Evolutionary conservation across 1,139 yeast genomes (phyloP).

Genomic region (Wickerhamomyces sp.): DNA sequence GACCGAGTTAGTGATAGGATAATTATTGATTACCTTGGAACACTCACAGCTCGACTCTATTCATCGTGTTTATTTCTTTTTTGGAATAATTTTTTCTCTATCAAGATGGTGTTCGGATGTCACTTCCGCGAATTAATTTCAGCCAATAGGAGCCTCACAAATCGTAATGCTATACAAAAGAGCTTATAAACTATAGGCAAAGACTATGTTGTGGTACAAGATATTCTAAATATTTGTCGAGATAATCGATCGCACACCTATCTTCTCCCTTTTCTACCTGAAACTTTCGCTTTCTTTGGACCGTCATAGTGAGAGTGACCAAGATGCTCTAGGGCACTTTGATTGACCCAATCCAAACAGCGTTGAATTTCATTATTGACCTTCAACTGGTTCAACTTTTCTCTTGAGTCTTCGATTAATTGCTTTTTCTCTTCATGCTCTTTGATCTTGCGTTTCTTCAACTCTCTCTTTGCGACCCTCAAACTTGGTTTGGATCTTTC

Average conservation of each 20-base stretch:
- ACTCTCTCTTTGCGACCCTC: constrained; percentile 29
- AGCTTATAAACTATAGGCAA: no score
- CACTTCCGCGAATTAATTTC: background rate
- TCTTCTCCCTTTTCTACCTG: constrained; percentile 6
- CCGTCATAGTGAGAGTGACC: constrained; percentile 58
- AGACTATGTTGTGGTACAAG: no score
- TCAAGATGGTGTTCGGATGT: constrained; percentile 3
- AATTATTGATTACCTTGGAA: no score
- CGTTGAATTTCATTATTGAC: constrained; percentile 39
- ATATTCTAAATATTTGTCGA: no score
- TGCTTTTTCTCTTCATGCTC: constrained; percentile 32
- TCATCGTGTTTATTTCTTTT: background rate
- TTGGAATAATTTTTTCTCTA: background rate
- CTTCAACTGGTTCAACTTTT: constrained; percentile 29
- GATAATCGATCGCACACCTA: background rate
- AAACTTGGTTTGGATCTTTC: constrained; percentile 26
- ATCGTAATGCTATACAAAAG: background rate
- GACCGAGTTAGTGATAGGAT: no score
- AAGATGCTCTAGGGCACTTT: constrained; percentile 45
- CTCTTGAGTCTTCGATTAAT: constrained; percentile 27
- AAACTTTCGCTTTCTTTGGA: constrained; percentile 21
- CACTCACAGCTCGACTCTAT: background rate
- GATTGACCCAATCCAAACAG: constrained; percentile 59
- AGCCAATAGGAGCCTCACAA: background rate
- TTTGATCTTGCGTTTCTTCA: constrained; percentile 24